phyloP scores from a whole-genome alignment of 2,329 filamentous ascomycete genomes.

The Penicillium polonicum region DNA sequence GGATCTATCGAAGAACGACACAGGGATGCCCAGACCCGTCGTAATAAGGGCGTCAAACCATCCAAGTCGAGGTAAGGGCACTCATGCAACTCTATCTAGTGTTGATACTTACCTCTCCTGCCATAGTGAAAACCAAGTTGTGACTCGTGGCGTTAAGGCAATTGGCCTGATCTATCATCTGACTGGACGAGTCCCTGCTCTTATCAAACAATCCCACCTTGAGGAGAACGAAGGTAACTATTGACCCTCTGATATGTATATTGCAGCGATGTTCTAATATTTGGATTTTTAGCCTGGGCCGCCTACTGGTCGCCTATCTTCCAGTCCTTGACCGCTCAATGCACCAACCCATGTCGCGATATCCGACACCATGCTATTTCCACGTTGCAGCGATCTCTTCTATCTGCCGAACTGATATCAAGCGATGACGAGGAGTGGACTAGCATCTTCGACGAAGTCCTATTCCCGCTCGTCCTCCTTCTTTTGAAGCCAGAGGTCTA shows the following conservation, averaged over 20 bases:
- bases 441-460: slow-evolving; percentile 87
- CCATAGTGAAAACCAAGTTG: slow-evolving; percentile 65
- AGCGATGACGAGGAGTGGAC: slow-evolving; percentile 88
- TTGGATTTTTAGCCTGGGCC: slow-evolving; percentile 69
- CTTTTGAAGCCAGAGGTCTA: slow-evolving; percentile 94
- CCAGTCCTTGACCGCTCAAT: slow-evolving; percentile 81
- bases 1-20: slow-evolving; percentile 69
- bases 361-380: slow-evolving; percentile 86
- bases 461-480: slow-evolving; percentile 85
- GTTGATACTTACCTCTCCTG: slow-evolving; percentile 14
- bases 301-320: slow-evolving; percentile 98
- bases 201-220: slow-evolving; percentile 91
- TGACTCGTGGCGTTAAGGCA: slow-evolving; percentile 75
- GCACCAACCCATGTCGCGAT: slow-evolving; percentile 89
- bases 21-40: slow-evolving; percentile 55
- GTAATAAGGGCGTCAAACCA: slow-evolving; percentile 54
- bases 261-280: slow-evolving; percentile 11
- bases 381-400: slow-evolving; percentile 77
- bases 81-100: not conserved
- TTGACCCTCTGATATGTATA: not conserved
- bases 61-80: slow-evolving; percentile 56
- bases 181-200: slow-evolving; percentile 74
- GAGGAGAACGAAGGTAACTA: slow-evolving; percentile 74
- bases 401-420: slow-evolving; percentile 81
- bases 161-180: slow-evolving; percentile 79